phyloP scores from a whole-genome alignment of 2,329 filamentous ascomycete species.

The Sarocladiaceae sp. region DNA sequence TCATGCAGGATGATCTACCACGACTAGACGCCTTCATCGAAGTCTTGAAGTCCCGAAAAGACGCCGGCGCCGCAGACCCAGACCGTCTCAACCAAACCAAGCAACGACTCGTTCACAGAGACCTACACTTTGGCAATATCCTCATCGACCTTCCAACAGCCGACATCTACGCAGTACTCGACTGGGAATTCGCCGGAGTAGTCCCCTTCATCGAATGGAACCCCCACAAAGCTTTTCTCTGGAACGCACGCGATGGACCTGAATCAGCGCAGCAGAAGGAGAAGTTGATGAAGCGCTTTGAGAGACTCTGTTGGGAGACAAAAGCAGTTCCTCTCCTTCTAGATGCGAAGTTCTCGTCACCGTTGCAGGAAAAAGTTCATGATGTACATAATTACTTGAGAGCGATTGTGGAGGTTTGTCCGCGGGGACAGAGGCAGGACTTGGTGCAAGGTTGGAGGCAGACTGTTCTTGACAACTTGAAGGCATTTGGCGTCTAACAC shows the following conservation, averaged over 20 bases:
- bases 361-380: not conserved
- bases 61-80: not conserved
- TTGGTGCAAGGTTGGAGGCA: not conserved
- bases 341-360: not conserved
- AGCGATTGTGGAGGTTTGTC: not conserved
- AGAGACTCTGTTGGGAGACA: not conserved
- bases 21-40: not conserved
- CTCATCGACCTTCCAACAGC: conserved; percentile 31
- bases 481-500: not conserved
- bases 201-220: not conserved
- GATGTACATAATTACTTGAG: conserved; percentile 2
- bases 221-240: not conserved
- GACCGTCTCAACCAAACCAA: not conserved
- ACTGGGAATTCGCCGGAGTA: conserved; percentile 42
- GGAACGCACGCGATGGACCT: not conserved
- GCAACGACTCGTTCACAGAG: conserved; percentile 24
- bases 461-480: not conserved
- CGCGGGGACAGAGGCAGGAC: not conserved
- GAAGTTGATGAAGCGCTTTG: not conserved
- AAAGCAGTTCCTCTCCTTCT: not conserved
- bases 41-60: not conserved
- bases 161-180: conserved; percentile 46
- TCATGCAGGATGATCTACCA: not conserved
- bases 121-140: conserved; percentile 28
- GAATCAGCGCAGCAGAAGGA: not conserved